Conservation (phyloP, 768 basidiomycete genomes). For the Boletus barrowsii region DNA sequence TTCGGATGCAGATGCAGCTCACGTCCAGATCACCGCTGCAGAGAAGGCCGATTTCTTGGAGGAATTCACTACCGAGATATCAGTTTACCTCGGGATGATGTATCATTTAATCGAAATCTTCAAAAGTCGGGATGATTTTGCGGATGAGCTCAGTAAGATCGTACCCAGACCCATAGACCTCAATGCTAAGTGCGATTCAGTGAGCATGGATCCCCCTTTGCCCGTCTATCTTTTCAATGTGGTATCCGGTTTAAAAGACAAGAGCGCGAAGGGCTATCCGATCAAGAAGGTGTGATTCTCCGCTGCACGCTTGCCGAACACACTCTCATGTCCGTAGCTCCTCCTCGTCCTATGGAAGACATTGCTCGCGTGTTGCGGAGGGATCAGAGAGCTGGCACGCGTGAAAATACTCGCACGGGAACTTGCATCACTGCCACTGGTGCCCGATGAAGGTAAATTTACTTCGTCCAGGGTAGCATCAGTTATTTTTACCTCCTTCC, state of each 20-base stretch:
- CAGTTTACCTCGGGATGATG: conserved; percentile 90
- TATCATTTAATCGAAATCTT: conserved; percentile 95
- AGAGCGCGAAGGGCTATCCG: conserved; percentile 92
- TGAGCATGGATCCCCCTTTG: conserved; percentile 93
- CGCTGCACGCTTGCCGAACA: background rate
- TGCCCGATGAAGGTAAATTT: conserved; percentile 46
- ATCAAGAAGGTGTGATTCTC: conserved; percentile 78
- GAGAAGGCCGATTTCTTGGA: conserved; percentile 81
- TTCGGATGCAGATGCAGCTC: conserved; percentile 69
- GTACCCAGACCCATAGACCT: background rate
- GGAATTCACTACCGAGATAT: conserved; percentile 88
- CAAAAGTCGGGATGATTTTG: conserved; percentile 91
- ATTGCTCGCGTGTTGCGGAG: conserved; percentile 87
- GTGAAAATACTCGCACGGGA: conserved; percentile 86
- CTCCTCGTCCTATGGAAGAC: conserved; percentile 95
- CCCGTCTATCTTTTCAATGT: conserved; percentile 90
- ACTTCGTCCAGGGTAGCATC: background rate
- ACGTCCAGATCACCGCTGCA: conserved; percentile 63
- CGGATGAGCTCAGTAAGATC: conserved; percentile 89
- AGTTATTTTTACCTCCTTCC: conserved; percentile 5
- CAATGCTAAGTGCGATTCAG: conserved; percentile 40
- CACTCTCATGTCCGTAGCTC: conserved; percentile 48
- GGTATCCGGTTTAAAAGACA: conserved; percentile 87
- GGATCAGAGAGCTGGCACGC: conserved; percentile 78
- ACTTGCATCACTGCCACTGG: conserved; percentile 66